Percentiles rank a stretch among this genome's conserved stretches.
Conservation (phyloP, 306 rosid species). For the Rosa persica region DNA sequence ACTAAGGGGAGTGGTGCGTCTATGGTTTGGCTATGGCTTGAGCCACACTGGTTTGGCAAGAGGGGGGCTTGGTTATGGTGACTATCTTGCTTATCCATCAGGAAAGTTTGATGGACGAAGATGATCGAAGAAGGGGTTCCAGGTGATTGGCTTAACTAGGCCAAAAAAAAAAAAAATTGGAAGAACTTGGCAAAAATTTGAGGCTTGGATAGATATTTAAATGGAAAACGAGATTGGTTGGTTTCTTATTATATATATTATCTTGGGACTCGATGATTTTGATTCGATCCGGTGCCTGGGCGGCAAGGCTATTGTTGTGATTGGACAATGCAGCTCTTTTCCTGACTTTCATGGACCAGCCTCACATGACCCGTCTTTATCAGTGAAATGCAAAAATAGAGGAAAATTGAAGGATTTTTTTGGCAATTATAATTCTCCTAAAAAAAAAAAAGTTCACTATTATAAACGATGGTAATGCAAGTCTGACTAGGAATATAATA, state of each 20-base stretch:
- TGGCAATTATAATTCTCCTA: background rate
- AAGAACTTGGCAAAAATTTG: background rate
- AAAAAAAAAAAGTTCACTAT: too few relatives aligned
- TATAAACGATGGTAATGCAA: background rate
- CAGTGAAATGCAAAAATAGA: background rate
- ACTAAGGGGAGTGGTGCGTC: constrained; percentile 57
- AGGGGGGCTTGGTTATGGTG: background rate
- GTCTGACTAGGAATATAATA: background rate
- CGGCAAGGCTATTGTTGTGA: background rate
- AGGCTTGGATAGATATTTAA: background rate
- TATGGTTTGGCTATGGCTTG: constrained; percentile 44
- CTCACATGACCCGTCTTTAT: background rate
- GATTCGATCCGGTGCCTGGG: background rate
- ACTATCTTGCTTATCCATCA: background rate
- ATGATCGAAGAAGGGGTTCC: background rate
- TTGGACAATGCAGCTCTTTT: background rate
- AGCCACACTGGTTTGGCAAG: constrained; percentile 25
- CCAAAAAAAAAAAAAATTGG: background rate
- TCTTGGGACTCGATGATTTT: background rate
- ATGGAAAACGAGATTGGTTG: background rate
- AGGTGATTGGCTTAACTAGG: background rate
- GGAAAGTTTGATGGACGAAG: background rate
- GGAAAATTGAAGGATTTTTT: background rate
- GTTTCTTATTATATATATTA: background rate
- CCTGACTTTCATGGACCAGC: background rate